Percentiles rank a stretch among this genome's conserved stretches.
phyloP scores from a whole-genome alignment of 441 rosid genomes.

The Sinapis alba region DNA sequence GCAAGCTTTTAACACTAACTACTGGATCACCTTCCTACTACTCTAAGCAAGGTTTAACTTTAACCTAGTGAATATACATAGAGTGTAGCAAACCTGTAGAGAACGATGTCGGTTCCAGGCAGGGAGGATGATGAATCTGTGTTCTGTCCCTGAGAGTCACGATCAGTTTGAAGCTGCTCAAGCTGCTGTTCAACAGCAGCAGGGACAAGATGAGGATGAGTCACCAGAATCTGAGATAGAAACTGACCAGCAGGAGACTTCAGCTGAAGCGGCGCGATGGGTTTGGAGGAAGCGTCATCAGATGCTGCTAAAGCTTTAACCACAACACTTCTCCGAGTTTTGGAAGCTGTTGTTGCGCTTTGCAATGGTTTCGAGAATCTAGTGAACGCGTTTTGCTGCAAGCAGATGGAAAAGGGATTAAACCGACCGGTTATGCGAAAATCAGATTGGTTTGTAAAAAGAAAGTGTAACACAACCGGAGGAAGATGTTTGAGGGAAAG shows the following conservation, averaged over 20 bases:
- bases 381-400: too few relatives aligned
- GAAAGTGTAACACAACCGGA: not conserved
- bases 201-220: constrained; percentile 88
- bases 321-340: too few relatives aligned
- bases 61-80: too few relatives aligned
- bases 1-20: too few relatives aligned
- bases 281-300: too few relatives aligned
- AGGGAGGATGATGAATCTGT: constrained; percentile 55
- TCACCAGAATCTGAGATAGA: constrained; percentile 71
- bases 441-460: not conserved
- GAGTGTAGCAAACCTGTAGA: constrained; percentile 52
- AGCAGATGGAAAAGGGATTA: not conserved
- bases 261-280: too few relatives aligned
- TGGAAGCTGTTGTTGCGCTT: too few relatives aligned
- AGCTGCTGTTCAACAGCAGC: constrained; percentile 97
- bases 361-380: too few relatives aligned
- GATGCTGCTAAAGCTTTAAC: too few relatives aligned
- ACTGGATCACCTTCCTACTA: too few relatives aligned
- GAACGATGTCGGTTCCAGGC: constrained; percentile 71
- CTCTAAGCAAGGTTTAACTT: too few relatives aligned
- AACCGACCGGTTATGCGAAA: not conserved
- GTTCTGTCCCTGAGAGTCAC: constrained; percentile 61
- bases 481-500: not conserved
- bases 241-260: constrained; percentile 80
- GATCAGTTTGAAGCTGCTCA: constrained; percentile 85